A percentile compares a stretch with the other conserved stretches of the same genome.
Conservation (phyloP, 202 grass and related monocot genomes). For the Digitaria exilis region DNA sequence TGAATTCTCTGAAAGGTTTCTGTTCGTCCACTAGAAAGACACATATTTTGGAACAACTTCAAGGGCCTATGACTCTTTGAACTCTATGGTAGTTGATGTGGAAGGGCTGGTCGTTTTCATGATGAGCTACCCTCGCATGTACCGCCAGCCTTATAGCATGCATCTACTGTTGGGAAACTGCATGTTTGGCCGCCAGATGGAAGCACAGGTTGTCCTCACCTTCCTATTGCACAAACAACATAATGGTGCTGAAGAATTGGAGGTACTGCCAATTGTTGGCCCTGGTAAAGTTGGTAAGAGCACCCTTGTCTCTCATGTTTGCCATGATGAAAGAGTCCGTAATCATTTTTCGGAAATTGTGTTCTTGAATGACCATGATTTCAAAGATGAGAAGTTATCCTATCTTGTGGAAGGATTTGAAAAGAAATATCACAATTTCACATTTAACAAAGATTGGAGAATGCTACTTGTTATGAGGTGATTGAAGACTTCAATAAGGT, state of each 20-base stretch:
- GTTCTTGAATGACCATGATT: background rate
- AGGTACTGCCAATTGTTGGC: conserved; percentile 10
- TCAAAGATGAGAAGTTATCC: background rate
- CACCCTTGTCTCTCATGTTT: conserved; percentile 20
- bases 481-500: background rate
- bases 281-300: background rate
- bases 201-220: background rate
- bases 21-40: background rate
- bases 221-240: background rate
- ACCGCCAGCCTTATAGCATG: background rate
- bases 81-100: background rate
- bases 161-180: background rate
- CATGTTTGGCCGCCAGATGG: background rate
- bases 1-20: background rate
- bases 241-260: background rate
- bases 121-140: background rate
- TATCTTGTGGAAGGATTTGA: background rate
- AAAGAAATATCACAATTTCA: background rate
- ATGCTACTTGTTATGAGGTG: background rate
- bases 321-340: conserved; percentile 16
- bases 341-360: background rate
- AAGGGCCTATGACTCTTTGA: background rate
- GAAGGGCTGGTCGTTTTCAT: background rate
- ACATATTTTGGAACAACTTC: background rate
- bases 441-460: fast-evolving